A percentile compares a stretch with the other conserved stretches of the same genome.
phyloP scores from a whole-genome alignment of 2,329 filamentous ascomycete genomes.

The Penicillium sp. region DNA sequence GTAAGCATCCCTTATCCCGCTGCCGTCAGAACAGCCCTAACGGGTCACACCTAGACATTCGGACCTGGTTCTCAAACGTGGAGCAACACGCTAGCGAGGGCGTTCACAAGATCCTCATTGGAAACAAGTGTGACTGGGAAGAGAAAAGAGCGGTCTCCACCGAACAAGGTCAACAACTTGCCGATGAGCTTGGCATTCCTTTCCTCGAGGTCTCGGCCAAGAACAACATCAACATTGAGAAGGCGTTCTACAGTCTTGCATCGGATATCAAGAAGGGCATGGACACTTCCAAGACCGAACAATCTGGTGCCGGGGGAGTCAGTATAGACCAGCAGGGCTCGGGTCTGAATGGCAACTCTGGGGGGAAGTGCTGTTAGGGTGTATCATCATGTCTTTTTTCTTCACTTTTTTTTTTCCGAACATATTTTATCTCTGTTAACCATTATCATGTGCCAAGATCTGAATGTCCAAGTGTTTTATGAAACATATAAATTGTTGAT shows the following conservation, averaged over 20 bases:
- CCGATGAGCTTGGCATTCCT: slow-evolving; percentile 93
- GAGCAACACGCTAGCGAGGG: slow-evolving; percentile 98
- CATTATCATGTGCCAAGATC: slow-evolving; percentile 29
- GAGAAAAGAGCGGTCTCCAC: slow-evolving; percentile 95
- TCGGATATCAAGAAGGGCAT: slow-evolving; percentile 99
- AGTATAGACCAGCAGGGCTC: slow-evolving; percentile 68
- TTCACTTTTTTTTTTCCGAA: slow-evolving; percentile 3
- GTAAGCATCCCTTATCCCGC: slow-evolving; percentile 56
- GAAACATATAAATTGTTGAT: background rate
- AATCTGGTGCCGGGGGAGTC: slow-evolving; percentile 61
- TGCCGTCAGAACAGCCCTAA: background rate
- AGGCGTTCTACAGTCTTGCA: slow-evolving; percentile 94
- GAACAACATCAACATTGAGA: slow-evolving; percentile 99
- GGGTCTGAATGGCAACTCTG: slow-evolving; percentile 50
- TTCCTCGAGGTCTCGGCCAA: slow-evolving; percentile 99
- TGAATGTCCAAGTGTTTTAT: slow-evolving; percentile 20
- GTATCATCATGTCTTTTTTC: slow-evolving; percentile 16
- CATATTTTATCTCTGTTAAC: slow-evolving; percentile 16
- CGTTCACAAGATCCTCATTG: slow-evolving; percentile 99
- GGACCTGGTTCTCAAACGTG: slow-evolving; percentile 99
- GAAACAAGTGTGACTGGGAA: slow-evolving; percentile 99
- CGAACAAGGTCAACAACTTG: slow-evolving; percentile 88
- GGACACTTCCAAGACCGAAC: slow-evolving; percentile 81
- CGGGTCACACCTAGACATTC: slow-evolving; percentile 69
- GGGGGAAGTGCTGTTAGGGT: slow-evolving; percentile 75